phyloP scores from a whole-genome alignment of 352 stramenopile species.

The Phytophthora fragariaefolia region DNA sequence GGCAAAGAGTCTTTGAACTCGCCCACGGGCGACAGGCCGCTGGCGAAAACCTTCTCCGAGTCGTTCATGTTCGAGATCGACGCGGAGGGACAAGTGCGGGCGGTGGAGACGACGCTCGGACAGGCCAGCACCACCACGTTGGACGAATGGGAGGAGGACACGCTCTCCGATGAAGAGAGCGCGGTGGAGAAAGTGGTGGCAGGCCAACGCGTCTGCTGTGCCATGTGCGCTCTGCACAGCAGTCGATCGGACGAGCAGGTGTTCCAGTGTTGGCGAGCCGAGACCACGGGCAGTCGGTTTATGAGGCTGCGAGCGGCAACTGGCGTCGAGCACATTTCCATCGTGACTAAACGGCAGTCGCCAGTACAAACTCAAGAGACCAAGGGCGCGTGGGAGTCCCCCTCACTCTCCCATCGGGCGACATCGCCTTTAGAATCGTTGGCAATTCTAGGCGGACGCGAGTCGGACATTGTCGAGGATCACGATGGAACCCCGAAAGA shows the following conservation, averaged over 20 bases:
- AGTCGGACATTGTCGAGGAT: slow-evolving; percentile 13
- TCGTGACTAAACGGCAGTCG: slow-evolving; percentile 15
- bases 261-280: slow-evolving; percentile 39
- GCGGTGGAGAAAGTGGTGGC: slow-evolving; percentile 26
- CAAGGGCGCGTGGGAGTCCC: slow-evolving; percentile 30
- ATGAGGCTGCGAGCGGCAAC: slow-evolving; percentile 28
- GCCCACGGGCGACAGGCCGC: slow-evolving; percentile 19
- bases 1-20: slow-evolving; percentile 29
- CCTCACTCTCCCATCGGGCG: slow-evolving; percentile 23
- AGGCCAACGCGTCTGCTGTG: slow-evolving; percentile 43
- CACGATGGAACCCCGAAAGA: slow-evolving; percentile 44
- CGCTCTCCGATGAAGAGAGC: slow-evolving; percentile 2
- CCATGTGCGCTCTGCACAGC: slow-evolving; percentile 48
- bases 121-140: slow-evolving; percentile 27
- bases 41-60: slow-evolving; percentile 47
- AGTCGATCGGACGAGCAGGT: slow-evolving; percentile 48
- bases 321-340: slow-evolving; percentile 20
- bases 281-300: slow-evolving; percentile 35
- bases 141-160: slow-evolving; percentile 27
- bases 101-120: slow-evolving; percentile 2
- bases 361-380: neutral
- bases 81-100: slow-evolving; percentile 4
- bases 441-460: slow-evolving; percentile 19
- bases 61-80: slow-evolving; percentile 33
- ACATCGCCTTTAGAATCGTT: slow-evolving; percentile 33